These are phyloP conservation scores for Phytopythium oedochilum DNA, from an alignment of 352 stramenopile species.

Conservation along the genomic window DNA sequence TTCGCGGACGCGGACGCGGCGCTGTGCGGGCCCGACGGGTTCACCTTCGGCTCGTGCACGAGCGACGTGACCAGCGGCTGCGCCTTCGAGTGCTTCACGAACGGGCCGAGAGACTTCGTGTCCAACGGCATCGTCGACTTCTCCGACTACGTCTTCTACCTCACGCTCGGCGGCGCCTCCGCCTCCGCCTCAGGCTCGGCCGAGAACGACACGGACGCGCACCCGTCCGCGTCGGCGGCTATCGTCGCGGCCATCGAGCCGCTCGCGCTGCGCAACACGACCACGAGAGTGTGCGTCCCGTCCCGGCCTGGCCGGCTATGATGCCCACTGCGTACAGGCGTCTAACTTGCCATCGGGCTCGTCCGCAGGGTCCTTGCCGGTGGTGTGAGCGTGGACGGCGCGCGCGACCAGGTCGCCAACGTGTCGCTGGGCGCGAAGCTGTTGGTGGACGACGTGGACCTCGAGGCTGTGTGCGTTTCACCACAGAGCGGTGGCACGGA, in stretches of 20 bases:
- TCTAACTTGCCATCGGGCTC: neutral
- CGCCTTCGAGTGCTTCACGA: conserved; percentile 54
- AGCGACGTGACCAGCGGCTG: conserved; percentile 27
- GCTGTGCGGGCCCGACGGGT: conserved; percentile 3
- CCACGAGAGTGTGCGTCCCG: conserved; percentile 24
- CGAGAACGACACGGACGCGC: conserved; percentile 17
- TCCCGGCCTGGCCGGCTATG: too few species aligned
- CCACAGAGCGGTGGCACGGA: neutral
- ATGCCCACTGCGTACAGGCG: too few species aligned
- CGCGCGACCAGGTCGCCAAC: conserved; percentile 38
- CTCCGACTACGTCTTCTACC: conserved; percentile 44
- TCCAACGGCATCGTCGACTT: conserved; percentile 41
- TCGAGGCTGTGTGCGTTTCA: conserved; percentile 39
- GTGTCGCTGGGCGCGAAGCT: conserved; percentile 27
- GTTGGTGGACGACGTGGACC: conserved; percentile 23
- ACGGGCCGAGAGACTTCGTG: conserved; percentile 35
- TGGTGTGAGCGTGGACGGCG: conserved; percentile 33
- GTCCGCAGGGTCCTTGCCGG: conserved; percentile 37
- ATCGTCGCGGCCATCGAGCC: conserved; percentile 26
- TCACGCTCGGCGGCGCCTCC: conserved; percentile 25
- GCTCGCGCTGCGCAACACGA: conserved; percentile 23
- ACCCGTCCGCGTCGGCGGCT: conserved; percentile 31
- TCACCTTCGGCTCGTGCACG: conserved; percentile 33
- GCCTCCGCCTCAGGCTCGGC: neutral
- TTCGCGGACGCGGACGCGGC: conserved; percentile 9